These are phyloP conservation scores for Daldinia decipiens DNA, from an alignment of 495 filamentous ascomycete genomes.

Conservation along the genomic window DNA sequence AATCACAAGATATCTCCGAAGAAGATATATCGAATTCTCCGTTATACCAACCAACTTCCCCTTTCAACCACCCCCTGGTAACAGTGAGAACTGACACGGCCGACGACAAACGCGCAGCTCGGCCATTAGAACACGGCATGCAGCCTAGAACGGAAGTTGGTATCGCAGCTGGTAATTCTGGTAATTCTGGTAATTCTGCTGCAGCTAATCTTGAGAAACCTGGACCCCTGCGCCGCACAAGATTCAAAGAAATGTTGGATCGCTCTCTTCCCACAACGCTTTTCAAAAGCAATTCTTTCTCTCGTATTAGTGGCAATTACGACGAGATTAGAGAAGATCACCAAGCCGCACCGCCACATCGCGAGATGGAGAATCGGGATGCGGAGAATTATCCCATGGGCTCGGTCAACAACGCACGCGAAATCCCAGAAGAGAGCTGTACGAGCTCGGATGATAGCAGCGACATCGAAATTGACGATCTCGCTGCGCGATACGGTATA, in stretches of 20 bases:
- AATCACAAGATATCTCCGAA: constrained; percentile 10
- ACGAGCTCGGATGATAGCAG: constrained; percentile 9
- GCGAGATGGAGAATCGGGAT: constrained; percentile 11
- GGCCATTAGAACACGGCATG: constrained; percentile 21
- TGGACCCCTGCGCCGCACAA: constrained; percentile 17
- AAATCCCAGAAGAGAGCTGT: not conserved
- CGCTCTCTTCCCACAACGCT: constrained; percentile 23
- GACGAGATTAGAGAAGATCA: constrained; percentile 23
- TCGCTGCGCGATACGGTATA: constrained; percentile 37
- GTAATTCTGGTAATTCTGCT: constrained; percentile 8
- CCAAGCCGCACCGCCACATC: not conserved
- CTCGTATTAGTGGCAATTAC: constrained; percentile 15
- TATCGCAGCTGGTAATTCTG: constrained; percentile 18
- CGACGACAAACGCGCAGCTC: constrained; percentile 13
- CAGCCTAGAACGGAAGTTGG: constrained; percentile 31
- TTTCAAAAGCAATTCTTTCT: constrained; percentile 12
- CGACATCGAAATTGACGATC: constrained; percentile 24
- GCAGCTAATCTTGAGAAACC: constrained; percentile 1
- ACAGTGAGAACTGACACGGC: not conserved
- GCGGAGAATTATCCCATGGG: constrained; percentile 21
- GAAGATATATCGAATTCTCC: constrained; percentile 6
- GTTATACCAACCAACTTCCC: constrained; percentile 1
- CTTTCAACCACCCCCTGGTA: not conserved
- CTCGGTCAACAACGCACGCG: constrained; percentile 7
- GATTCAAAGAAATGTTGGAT: constrained; percentile 36